Percentiles rank a stretch among this genome's conserved stretches.
These are phyloP conservation scores for Geranium brycei DNA, from an alignment of 345 rosid genomes.

Conservation along the genomic window DNA sequence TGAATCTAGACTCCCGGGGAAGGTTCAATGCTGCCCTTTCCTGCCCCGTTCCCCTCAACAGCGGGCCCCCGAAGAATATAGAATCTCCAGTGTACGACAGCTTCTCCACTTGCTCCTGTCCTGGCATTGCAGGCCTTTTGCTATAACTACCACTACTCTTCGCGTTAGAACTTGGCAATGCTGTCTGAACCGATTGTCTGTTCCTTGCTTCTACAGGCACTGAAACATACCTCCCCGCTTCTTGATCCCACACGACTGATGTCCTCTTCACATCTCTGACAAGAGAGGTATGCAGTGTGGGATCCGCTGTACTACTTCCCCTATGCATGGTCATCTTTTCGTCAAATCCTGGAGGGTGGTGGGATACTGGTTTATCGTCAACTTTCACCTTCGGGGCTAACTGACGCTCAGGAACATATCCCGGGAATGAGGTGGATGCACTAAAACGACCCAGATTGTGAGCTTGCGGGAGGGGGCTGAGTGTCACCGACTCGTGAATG, in stretches of 20 bases:
- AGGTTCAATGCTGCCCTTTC: conserved; percentile 45
- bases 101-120: conserved; percentile 41
- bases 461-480: conserved; percentile 74
- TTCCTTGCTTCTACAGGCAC: conserved; percentile 57
- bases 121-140: conserved; percentile 27
- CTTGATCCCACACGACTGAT: conserved; percentile 90
- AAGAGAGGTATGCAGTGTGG: conserved; percentile 70
- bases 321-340: conserved; percentile 41
- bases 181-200: conserved; percentile 31
- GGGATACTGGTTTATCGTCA: no score
- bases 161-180: conserved; percentile 28
- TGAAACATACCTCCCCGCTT: conserved; percentile 84
- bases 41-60: conserved; percentile 40
- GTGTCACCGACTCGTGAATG: conserved; percentile 60
- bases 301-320: conserved; percentile 36
- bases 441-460: conserved; percentile 29
- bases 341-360: conserved; percentile 15
- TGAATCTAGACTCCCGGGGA: conserved; percentile 71
- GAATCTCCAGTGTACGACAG: conserved; percentile 81
- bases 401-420: conserved; percentile 28
- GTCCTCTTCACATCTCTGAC: conserved; percentile 80
- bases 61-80: conserved; percentile 93
- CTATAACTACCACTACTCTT: conserved; percentile 25
- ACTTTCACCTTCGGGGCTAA: conserved; percentile 17
- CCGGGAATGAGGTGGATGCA: conserved; percentile 15